These are phyloP conservation scores for Phlebopus sp. DNA, from an alignment of 1,284 basidiomycete species.

Conservation along the genomic window DNA sequence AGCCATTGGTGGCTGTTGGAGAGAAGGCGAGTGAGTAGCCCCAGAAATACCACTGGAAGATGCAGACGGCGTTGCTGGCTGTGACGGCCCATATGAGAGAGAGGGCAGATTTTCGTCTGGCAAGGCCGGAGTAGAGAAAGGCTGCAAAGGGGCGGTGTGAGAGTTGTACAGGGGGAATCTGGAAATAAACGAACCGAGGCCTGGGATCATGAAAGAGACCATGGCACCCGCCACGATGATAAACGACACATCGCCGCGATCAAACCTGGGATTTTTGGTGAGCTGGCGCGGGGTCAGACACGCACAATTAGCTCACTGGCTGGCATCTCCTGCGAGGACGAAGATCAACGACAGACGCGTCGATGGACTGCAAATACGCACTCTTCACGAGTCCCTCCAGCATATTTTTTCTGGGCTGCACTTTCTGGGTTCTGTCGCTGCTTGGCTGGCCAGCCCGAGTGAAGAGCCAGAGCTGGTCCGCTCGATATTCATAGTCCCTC, in stretches of 20 bases:
- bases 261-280: slow-evolving; percentile 39
- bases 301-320: slow-evolving; percentile 22
- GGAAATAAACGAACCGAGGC: slow-evolving; percentile 49
- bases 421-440: too few relatives aligned
- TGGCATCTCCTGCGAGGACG: slow-evolving; percentile 19
- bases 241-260: slow-evolving; percentile 74
- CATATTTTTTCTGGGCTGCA: too few relatives aligned
- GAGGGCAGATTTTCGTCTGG: slow-evolving; percentile 71
- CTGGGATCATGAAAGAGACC: slow-evolving; percentile 79
- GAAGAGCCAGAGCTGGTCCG: too few relatives aligned
- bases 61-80: slow-evolving; percentile 73
- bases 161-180: slow-evolving; percentile 4
- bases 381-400: background rate
- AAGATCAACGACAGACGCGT: slow-evolving; percentile 18
- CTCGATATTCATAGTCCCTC: slow-evolving; percentile 5
- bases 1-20: slow-evolving; percentile 70
- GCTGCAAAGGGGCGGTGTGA: slow-evolving; percentile 34
- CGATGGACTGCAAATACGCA: background rate
- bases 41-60: slow-evolving; percentile 91
- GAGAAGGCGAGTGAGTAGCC: slow-evolving; percentile 85
- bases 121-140: slow-evolving; percentile 88
- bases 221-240: slow-evolving; percentile 78
- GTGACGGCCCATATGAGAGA: slow-evolving; percentile 69
- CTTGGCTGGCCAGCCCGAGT: background rate
- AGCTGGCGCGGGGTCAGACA: slow-evolving; percentile 9